These are phyloP conservation scores for Stagonosporopsis tanaceti DNA, from an alignment of 2,329 filamentous ascomycete species.

Conservation along the genomic window DNA sequence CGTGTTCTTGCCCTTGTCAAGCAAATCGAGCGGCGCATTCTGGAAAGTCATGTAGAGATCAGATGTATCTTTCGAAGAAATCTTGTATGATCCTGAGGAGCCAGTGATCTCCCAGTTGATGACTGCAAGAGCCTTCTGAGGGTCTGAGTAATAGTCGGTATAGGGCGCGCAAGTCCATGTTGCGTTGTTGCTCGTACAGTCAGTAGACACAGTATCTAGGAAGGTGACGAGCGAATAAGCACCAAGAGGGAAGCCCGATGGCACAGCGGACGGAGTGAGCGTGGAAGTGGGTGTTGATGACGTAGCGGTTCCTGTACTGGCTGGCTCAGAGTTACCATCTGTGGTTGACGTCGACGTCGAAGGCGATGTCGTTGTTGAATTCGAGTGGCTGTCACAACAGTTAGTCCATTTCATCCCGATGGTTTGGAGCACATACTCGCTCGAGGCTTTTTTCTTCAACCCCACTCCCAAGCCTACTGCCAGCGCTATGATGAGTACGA, in stretches of 20 bases:
- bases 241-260: constrained; percentile 65
- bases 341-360: constrained; percentile 6
- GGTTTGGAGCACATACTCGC: constrained; percentile 26
- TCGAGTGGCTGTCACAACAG: constrained; percentile 1
- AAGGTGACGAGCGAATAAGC: constrained; percentile 68
- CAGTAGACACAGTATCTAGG: constrained; percentile 61
- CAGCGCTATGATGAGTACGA: constrained; percentile 49
- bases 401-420: constrained; percentile 7
- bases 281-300: constrained; percentile 28
- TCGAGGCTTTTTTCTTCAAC: constrained; percentile 47
- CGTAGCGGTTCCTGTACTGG: constrained; percentile 14
- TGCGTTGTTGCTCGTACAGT: constrained; percentile 65
- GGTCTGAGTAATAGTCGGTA: constrained; percentile 56
- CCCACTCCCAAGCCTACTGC: constrained; percentile 53
- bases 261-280: constrained; percentile 26
- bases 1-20: constrained; percentile 57
- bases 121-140: constrained; percentile 55
- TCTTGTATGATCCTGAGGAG: constrained; percentile 53
- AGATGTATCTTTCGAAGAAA: constrained; percentile 61
- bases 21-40: constrained; percentile 59
- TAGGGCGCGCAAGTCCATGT: constrained; percentile 72
- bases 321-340: constrained; percentile 11
- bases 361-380: not conserved
- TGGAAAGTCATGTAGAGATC: constrained; percentile 67
- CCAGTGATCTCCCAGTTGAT: constrained; percentile 70